These are phyloP conservation scores for Aspergillus neotritici DNA, from an alignment of 2,329 filamentous ascomycete genomes.

Conservation along the genomic window DNA sequence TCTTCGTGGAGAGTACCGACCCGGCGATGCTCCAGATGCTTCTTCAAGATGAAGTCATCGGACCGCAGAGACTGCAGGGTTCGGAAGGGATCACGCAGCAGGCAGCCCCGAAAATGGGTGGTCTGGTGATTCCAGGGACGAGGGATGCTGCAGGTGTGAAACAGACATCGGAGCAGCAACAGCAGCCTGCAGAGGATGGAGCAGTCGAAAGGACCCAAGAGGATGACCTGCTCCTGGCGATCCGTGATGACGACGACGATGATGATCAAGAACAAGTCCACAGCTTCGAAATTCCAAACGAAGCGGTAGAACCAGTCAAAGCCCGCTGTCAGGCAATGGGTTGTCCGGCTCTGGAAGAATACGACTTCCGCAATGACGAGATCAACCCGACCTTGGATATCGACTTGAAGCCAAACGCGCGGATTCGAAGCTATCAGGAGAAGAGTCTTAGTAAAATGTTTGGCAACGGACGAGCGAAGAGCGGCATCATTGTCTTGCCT, in stretches of 20 bases:
- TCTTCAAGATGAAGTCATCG: conserved; percentile 78
- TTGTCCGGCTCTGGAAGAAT: conserved; percentile 88
- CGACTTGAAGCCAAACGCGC: conserved; percentile 79
- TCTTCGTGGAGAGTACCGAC: conserved; percentile 89
- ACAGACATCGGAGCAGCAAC: conserved; percentile 53
- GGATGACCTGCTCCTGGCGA: conserved; percentile 64
- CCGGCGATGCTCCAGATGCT: conserved; percentile 78
- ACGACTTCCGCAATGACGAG: conserved; percentile 90
- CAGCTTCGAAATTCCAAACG: conserved; percentile 82
- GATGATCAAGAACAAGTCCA: conserved; percentile 86
- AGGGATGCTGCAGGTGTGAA: conserved; percentile 85
- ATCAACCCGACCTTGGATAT: conserved; percentile 89
- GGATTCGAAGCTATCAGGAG: conserved; percentile 92
- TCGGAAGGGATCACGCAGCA: conserved; percentile 69
- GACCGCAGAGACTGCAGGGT: conserved; percentile 68
- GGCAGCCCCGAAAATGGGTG: conserved; percentile 77
- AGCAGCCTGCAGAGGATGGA: conserved; percentile 33
- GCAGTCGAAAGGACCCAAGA: conserved; percentile 42
- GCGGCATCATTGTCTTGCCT: conserved; percentile 92
- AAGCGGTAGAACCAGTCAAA: conserved; percentile 77
- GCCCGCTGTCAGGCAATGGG: conserved; percentile 83
- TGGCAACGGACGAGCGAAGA: conserved; percentile 93
- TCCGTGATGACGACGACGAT: conserved; percentile 68
- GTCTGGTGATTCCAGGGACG: conserved; percentile 87
- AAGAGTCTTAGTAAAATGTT: conserved; percentile 99